Evolutionary conservation across 2,329 filamentous ascomycete species (phyloP).

Genomic region (Niveomyces coronatus): DNA sequence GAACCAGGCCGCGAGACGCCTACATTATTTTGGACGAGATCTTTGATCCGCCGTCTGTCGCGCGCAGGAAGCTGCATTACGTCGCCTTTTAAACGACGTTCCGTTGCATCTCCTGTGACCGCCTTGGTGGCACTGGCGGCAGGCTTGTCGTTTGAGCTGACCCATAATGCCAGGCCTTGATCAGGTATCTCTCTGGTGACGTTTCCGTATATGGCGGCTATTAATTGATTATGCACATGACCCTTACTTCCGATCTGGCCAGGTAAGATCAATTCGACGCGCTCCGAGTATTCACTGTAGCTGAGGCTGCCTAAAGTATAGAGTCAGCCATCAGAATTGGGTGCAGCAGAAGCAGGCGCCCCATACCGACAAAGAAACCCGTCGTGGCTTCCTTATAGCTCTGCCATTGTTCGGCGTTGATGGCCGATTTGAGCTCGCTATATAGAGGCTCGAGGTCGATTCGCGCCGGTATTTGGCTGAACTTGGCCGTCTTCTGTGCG

Average conservation of each 20-base stretch:
- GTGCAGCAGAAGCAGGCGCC: neutral
- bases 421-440: constrained; percentile 47
- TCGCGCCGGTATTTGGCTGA: constrained; percentile 51
- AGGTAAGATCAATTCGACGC: constrained; percentile 49
- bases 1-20: constrained; percentile 18
- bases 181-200: constrained; percentile 60
- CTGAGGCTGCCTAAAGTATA: constrained; percentile 48
- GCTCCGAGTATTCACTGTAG: constrained; percentile 48
- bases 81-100: constrained; percentile 55
- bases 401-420: constrained; percentile 52
- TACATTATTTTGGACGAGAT: constrained; percentile 52
- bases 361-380: constrained; percentile 51
- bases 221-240: constrained; percentile 58
- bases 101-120: constrained; percentile 53
- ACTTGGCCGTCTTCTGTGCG: constrained; percentile 44
- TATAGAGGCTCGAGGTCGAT: constrained; percentile 60
- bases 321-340: constrained; percentile 7
- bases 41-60: constrained; percentile 57
- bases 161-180: constrained; percentile 57
- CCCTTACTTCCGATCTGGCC: constrained; percentile 48
- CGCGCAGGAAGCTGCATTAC: constrained; percentile 61
- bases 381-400: constrained; percentile 53
- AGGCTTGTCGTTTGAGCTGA: constrained; percentile 61
- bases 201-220: constrained; percentile 58
- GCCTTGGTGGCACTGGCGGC: constrained; percentile 48